Conservation (phyloP, 2,329 filamentous ascomycete genomes). For the Talaromyces funiculosus region DNA sequence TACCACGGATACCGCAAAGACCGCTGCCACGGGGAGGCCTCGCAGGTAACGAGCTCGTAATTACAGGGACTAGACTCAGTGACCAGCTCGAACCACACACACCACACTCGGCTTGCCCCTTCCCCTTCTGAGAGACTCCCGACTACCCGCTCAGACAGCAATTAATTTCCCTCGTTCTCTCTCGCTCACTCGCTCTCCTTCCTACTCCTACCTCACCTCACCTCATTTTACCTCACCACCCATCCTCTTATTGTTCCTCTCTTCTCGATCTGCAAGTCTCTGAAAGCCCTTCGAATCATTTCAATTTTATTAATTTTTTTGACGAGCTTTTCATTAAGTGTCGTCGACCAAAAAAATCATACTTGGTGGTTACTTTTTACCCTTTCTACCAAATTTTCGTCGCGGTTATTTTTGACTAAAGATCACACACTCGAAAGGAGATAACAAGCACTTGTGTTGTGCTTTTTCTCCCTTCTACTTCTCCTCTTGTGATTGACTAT, state of each 20-base stretch:
- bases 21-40: neutral
- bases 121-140: slow-evolving; percentile 2
- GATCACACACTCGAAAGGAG: neutral
- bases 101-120: neutral
- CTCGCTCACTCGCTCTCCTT: slow-evolving; percentile 7
- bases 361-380: slow-evolving; percentile 17
- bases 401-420: slow-evolving; percentile 15
- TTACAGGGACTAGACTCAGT: neutral
- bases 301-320: slow-evolving; percentile 16
- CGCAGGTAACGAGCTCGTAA: neutral
- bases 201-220: slow-evolving; percentile 14
- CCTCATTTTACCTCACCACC: slow-evolving; percentile 16
- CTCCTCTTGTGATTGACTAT: neutral
- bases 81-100: neutral
- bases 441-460: slow-evolving; percentile 8
- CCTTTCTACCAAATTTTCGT: slow-evolving; percentile 9
- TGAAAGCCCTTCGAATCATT: slow-evolving; percentile 19
- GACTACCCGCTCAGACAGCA: slow-evolving; percentile 7
- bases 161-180: slow-evolving; percentile 1
- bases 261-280: slow-evolving; percentile 12
- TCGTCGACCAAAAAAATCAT: slow-evolving; percentile 33
- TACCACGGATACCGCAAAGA: neutral
- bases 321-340: slow-evolving; percentile 51
- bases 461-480: slow-evolving; percentile 2
- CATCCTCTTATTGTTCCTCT: neutral